Conservation (phyloP, 2,329 filamentous ascomycete species). For the Pseudogymnoascus sp. region DNA sequence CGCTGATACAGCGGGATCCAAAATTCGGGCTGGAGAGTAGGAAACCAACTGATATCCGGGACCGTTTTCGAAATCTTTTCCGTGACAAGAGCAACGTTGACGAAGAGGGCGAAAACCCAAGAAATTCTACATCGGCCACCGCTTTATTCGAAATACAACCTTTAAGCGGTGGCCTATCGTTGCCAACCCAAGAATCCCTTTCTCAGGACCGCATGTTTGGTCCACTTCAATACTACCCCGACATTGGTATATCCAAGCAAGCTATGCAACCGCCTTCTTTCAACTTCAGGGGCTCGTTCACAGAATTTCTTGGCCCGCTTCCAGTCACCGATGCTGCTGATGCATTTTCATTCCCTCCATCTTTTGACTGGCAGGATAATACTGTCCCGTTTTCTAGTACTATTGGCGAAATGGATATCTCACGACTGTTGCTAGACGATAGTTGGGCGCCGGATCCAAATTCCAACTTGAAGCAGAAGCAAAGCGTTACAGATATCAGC, state of each 20-base stretch:
- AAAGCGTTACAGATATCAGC: constrained; percentile 23
- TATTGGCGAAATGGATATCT: constrained; percentile 54
- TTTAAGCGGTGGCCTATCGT: neutral
- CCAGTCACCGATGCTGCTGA: constrained; percentile 25
- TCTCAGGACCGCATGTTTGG: constrained; percentile 1
- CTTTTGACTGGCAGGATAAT: constrained; percentile 40
- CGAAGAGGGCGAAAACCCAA: neutral
- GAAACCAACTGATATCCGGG: constrained; percentile 55
- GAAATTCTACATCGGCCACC: neutral
- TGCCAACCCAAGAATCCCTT: neutral
- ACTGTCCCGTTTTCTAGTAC: constrained; percentile 34
- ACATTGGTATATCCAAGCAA: neutral
- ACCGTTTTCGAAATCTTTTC: constrained; percentile 45
- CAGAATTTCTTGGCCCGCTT: constrained; percentile 18
- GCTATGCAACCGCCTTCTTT: constrained; percentile 13
- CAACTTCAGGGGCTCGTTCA: constrained; percentile 17
- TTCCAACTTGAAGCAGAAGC: constrained; percentile 20
- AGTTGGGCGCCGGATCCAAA: constrained; percentile 23
- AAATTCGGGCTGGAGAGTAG: constrained; percentile 49
- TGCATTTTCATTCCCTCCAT: constrained; percentile 28
- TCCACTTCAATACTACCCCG: neutral
- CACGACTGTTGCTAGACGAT: constrained; percentile 51
- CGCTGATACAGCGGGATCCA: constrained; percentile 54
- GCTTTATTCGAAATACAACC: neutral
- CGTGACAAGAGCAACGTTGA: neutral